Evolutionary conservation across 306 rosid species (phyloP), one percentile per base, ranked within the genome.

Genomic region (Mimosa bimucronata): DNA sequence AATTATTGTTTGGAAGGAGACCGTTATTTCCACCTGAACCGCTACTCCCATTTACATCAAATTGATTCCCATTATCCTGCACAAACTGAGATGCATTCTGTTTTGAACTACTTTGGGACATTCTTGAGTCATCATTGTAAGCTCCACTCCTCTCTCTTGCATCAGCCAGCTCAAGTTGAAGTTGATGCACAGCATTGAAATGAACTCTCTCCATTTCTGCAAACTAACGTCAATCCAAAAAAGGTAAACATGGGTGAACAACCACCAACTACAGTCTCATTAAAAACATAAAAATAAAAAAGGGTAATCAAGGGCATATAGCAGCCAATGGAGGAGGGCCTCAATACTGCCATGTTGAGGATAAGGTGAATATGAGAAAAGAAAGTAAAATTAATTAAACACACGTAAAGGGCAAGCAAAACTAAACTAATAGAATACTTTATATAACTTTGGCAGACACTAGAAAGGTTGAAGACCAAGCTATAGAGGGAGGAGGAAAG

Each of bases 131-230:
- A 42, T 91, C 97, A 66, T 76, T 87, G 79, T 82, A 89, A 57
- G 88, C 41, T 66, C 97, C 99, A 85, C 81, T 85, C 79, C 92
- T 88, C 89, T 89, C 97, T 84, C 97, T 88, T 60, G 91, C 93
- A 77, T 91, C 99, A 78, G 98, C 91, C 66, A 93, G 86, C 86
- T 91, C 97, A 71, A 90, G 85, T 79, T 96, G 99, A 70, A 96
- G 96, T 74, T 96, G 97, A 75, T 96, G 99, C 46, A 96, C 26
- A 2, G 97, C 21, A 81, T 91, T 95, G 87, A 91, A 60, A 82
- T 96, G 99, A 84, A 82, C 84, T 88, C 98, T 91, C 79, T 96
- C 99, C 94, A 93, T 87, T 85, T 96, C 99, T 50, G 97, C 91
- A 84, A 83, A 90, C 99, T 96, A 86, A 31, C 41, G 82, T 74